These are phyloP conservation scores for Immersiella caudata DNA, from an alignment of 495 filamentous ascomycete genomes.

Conservation along the genomic window DNA sequence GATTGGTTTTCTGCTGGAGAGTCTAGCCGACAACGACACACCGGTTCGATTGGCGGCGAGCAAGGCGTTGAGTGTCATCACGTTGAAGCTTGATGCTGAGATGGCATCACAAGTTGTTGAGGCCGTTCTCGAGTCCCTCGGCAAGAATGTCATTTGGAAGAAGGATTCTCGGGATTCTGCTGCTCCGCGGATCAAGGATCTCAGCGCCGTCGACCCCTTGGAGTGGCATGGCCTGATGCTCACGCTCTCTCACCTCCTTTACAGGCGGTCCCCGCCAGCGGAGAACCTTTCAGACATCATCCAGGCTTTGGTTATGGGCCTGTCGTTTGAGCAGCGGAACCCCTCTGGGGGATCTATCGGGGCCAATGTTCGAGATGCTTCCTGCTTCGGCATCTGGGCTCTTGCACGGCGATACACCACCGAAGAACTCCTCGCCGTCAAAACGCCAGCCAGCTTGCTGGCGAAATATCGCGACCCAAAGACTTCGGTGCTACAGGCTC, in stretches of 20 bases:
- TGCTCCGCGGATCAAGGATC: conserved; percentile 54
- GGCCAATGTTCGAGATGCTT: conserved; percentile 92
- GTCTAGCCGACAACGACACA: conserved; percentile 80
- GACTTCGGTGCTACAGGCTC: conserved; percentile 66
- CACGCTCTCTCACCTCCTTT: conserved; percentile 81
- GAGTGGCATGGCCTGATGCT: conserved; percentile 92
- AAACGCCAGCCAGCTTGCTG: conserved; percentile 40
- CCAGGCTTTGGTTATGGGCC: conserved; percentile 68
- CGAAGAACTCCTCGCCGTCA: conserved; percentile 67
- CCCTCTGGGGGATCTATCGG: conserved; percentile 82
- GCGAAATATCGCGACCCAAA: conserved; percentile 36
- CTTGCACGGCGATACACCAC: conserved; percentile 87
- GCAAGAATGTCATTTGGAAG: conserved; percentile 73
- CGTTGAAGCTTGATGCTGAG: conserved; percentile 71
- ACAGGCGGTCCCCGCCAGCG: conserved; percentile 71
- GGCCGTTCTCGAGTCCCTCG: conserved; percentile 73
- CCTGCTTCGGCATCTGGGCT: conserved; percentile 94
- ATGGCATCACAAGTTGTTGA: conserved; percentile 87
- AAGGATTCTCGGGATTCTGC: conserved; percentile 39
- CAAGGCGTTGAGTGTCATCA: conserved; percentile 87
- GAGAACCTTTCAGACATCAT: conserved; percentile 69
- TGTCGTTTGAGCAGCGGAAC: conserved; percentile 84
- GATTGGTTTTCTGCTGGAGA: conserved; percentile 69
- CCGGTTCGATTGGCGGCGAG: conserved; percentile 86
- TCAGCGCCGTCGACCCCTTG: conserved; percentile 73